Evolutionary conservation across 2,329 filamentous ascomycete genomes (phyloP).

Genomic region (Beauveria asiatica): DNA sequence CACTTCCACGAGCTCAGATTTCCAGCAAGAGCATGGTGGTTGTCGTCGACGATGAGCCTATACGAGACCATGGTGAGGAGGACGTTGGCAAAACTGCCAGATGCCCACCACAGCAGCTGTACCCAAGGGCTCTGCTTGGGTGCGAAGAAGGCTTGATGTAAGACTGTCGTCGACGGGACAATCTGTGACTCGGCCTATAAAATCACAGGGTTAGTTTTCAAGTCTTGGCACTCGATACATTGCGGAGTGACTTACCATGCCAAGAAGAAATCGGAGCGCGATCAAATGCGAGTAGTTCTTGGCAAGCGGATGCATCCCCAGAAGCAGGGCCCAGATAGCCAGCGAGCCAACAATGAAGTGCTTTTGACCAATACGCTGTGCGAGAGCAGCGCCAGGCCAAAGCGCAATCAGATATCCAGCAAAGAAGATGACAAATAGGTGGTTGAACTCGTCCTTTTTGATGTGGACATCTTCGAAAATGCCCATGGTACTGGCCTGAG

Average conservation of each 20-base stretch:
- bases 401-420: conserved; percentile 18
- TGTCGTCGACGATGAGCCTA: conserved; percentile 19
- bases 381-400: conserved; percentile 17
- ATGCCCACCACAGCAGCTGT: conserved; percentile 22
- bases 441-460: conserved; percentile 17
- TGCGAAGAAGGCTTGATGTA: conserved; percentile 22
- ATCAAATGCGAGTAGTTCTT: conserved; percentile 17
- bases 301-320: conserved; percentile 17
- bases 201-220: neutral
- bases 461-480: conserved; percentile 19
- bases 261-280: conserved; percentile 17
- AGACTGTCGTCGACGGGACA: conserved; percentile 20
- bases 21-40: conserved; percentile 12
- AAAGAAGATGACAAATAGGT: conserved; percentile 18
- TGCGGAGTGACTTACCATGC: conserved; percentile 14
- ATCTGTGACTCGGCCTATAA: conserved; percentile 20
- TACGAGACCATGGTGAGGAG: conserved; percentile 22
- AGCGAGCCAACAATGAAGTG: conserved; percentile 17
- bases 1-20: conserved; percentile 27
- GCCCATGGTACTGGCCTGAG: conserved; percentile 18
- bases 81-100: conserved; percentile 21
- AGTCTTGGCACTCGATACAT: neutral
- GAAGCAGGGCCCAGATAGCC: conserved; percentile 17
- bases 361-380: conserved; percentile 18
- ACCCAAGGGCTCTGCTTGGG: conserved; percentile 22